Percentiles rank a stretch among this genome's conserved stretches.
These are phyloP conservation scores for Wickerhamiella infanticola DNA, from an alignment of 1,139 yeast genomes.

Conservation along the genomic window DNA sequence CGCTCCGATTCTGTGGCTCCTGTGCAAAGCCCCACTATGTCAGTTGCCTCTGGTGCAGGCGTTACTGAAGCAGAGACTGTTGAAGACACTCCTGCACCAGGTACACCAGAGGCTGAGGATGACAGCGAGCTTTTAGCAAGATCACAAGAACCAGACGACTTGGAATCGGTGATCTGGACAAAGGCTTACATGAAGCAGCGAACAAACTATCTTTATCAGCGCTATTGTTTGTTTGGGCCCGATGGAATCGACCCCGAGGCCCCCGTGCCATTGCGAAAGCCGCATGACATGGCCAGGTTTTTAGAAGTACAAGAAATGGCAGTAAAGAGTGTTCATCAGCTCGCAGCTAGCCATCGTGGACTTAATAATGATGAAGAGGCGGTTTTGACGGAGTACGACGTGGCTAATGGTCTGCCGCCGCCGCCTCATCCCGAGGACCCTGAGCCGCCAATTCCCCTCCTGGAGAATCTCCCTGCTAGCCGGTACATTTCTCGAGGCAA, in stretches of 20 bases:
- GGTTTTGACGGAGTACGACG: constrained; percentile 70
- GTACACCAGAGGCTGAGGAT: constrained; percentile 12
- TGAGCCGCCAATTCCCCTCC: constrained; percentile 32
- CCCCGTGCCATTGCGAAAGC: constrained; percentile 36
- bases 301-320: constrained; percentile 19
- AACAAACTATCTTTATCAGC: constrained; percentile 54
- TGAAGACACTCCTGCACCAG: constrained; percentile 7
- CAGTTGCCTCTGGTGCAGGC: background rate
- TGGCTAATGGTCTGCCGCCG: constrained; percentile 66
- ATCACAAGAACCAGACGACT: constrained; percentile 31
- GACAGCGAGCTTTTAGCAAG: constrained; percentile 20
- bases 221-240: constrained; percentile 51
- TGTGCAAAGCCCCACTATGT: constrained; percentile 1
- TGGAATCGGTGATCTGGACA: constrained; percentile 39
- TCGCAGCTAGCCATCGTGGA: background rate
- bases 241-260: constrained; percentile 46
- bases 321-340: constrained; percentile 21
- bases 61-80: background rate
- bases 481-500: constrained; percentile 36
- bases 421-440: constrained; percentile 36
- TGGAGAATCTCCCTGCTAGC: constrained; percentile 28
- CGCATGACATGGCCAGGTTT: constrained; percentile 21
- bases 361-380: constrained; percentile 33
- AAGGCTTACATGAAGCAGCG: constrained; percentile 42
- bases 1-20: background rate